Base-by-base conservation (phyloP, 106 monocot species). In the Dioscorea zingiberensis region DNA sequence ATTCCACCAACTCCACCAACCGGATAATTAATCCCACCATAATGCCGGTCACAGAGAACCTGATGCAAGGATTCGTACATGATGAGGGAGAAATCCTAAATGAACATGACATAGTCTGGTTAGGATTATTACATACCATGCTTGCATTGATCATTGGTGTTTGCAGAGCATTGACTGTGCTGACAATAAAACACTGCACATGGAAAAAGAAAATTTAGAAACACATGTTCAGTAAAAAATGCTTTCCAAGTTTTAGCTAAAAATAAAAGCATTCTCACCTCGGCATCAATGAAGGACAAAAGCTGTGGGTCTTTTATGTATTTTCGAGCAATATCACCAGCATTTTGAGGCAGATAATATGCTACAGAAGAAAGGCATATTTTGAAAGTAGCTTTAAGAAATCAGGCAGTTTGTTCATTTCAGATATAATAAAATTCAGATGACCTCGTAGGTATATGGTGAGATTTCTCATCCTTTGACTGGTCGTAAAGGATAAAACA, bases 71-170 rank as follows among this genome's bases (percentile, higher is more conserved):
- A 38, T 38, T 6, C 38, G 10, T 38, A 38, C 9, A 38, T 38
- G 38, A 2, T 6, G 4, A 38, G 38, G 38, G 38, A 38, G 38
- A 38, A 38, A 6, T 10, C 6, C 10, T 10, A 38, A 38, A 38
- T 38, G 10, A 38, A 38, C 38, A 38, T 38, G 38, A 10, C 38
- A 38, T 38, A 38, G 38, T 38, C 10, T 38, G 38, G 38, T 38
- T 38, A 38, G 38, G 6, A 38, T 38, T 38, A 6, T 38, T 10
- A 67, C 67, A 71, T 77, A 97, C 97, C 97, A 97, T 97, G 85
- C 84, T 78, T 47, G 97, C 97, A 77, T 97, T 97, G 56, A 97
- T 97, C 92, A 97, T 97, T 68, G 97, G 97, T 29, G 97, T 97
- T 64, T 86, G 88, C 77, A 97, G 54, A 55, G 97, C 97, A 73